These are phyloP conservation scores for Grosmannia serpens DNA, from an alignment of 2,329 filamentous ascomycete genomes.

Conservation along the genomic window DNA sequence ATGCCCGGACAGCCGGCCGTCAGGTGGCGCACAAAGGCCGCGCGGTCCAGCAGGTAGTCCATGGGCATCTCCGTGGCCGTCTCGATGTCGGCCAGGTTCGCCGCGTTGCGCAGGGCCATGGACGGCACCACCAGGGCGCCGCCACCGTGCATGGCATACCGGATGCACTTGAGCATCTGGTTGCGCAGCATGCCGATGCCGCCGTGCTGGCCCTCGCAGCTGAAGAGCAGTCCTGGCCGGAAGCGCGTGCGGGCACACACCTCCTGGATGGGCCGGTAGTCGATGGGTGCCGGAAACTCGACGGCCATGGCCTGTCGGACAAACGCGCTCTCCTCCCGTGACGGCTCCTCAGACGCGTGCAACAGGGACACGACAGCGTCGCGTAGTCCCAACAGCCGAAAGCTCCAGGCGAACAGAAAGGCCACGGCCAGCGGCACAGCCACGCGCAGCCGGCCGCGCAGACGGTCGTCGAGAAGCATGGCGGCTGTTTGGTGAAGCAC, in stretches of 20 bases:
- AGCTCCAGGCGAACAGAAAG: slow-evolving; percentile 7
- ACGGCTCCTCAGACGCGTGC: not conserved
- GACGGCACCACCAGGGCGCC: slow-evolving; percentile 24
- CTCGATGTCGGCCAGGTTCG: slow-evolving; percentile 20
- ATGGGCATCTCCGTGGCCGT: slow-evolving; percentile 17
- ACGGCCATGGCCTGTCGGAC: slow-evolving; percentile 17
- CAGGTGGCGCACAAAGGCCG: slow-evolving; percentile 16
- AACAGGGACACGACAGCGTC: slow-evolving; percentile 5
- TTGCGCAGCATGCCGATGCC: slow-evolving; percentile 28
- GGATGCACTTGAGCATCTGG: slow-evolving; percentile 28
- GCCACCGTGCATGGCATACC: slow-evolving; percentile 27
- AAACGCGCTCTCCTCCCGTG: slow-evolving; percentile 11
- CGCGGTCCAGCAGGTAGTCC: slow-evolving; percentile 19
- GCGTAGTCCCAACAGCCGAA: slow-evolving; percentile 7
- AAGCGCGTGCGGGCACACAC: slow-evolving; percentile 21
- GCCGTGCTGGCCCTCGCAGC: slow-evolving; percentile 26
- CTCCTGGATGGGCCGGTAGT: slow-evolving; percentile 21
- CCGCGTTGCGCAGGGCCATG: slow-evolving; percentile 22
- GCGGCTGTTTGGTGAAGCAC: not conserved
- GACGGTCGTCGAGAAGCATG: not conserved
- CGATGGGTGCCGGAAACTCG: slow-evolving; percentile 23
- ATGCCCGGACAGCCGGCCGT: slow-evolving; percentile 18
- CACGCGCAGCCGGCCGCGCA: not conserved
- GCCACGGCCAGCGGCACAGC: not conserved
- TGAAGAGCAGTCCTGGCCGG: slow-evolving; percentile 24